These are phyloP conservation scores for Suillus paluster DNA, from an alignment of 768 basidiomycete genomes.

Conservation along the genomic window DNA sequence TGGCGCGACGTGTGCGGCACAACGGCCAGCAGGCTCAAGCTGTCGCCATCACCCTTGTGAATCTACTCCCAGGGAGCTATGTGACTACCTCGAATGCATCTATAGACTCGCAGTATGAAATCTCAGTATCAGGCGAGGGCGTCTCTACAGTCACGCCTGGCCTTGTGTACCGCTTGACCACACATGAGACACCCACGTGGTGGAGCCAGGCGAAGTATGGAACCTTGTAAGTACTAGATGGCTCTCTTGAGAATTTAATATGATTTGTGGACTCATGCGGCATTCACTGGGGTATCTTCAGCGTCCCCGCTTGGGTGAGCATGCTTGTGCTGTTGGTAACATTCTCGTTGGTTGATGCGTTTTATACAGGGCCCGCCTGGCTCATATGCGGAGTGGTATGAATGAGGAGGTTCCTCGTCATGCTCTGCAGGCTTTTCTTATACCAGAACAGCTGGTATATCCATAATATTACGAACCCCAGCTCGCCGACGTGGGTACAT, in stretches of 20 bases:
- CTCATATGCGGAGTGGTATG: slow-evolving; percentile 60
- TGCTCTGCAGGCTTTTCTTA: neutral
- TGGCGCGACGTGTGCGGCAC: slow-evolving; percentile 45
- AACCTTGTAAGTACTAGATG: slow-evolving; percentile 51
- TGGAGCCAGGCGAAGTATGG: slow-evolving; percentile 59
- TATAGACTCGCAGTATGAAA: slow-evolving; percentile 35
- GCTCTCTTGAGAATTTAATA: neutral
- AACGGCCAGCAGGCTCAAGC: slow-evolving; percentile 45
- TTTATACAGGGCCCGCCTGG: slow-evolving; percentile 40
- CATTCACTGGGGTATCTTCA: slow-evolving; percentile 56
- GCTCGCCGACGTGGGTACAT: slow-evolving; percentile 50
- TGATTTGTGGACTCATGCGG: slow-evolving; percentile 24
- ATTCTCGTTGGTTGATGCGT: slow-evolving; percentile 5
- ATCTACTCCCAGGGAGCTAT: slow-evolving; percentile 45
- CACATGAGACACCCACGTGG: slow-evolving; percentile 61
- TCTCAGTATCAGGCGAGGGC: slow-evolving; percentile 43
- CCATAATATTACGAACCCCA: slow-evolving; percentile 39
- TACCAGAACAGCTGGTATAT: slow-evolving; percentile 39
- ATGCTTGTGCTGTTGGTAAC: slow-evolving; percentile 17
- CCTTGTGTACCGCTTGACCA: slow-evolving; percentile 45
- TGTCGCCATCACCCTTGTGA: slow-evolving; percentile 56
- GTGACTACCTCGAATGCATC: slow-evolving; percentile 33
- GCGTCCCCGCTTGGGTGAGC: slow-evolving; percentile 48
- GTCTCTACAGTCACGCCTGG: slow-evolving; percentile 49
- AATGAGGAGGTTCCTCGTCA: slow-evolving; percentile 30